Base-by-base conservation (phyloP, 129 eudicot genomes). In the Ambrosia trifida region DNA sequence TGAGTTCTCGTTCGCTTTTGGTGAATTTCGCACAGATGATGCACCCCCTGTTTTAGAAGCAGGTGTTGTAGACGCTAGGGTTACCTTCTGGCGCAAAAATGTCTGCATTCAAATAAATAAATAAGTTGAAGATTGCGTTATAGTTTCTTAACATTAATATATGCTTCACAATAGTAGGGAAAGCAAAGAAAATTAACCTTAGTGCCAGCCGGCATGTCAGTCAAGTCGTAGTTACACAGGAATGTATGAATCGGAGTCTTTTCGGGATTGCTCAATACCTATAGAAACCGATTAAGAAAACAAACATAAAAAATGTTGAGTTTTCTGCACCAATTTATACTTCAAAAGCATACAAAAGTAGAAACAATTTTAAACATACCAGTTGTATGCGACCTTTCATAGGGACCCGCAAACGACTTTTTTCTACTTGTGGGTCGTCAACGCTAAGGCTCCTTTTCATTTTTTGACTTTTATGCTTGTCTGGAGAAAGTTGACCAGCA, bases 151-250 rank as follows among this genome's bases (percentile, higher is more conserved):
- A 43, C 30, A 13, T 3, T 28, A 64, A 20, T 24, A 62, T 0
- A 77, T 20, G 8, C 41, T 58, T 58, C 41, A 58, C 5, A 30
- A 58, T 18, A 24, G 43, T 60, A 46, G 7, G 16, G 16, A 24
- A 38, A 49, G 9, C 65, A 32, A 36, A 12, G 20, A 14, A 9
- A 54, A 30, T 65, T 13, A 59, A 85, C 99, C 99, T 95, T 95
- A 62, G 99, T 95, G 74, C 99, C 99, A 67, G 89, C 91, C 68
- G 99, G 99, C 99, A 95, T 95, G 79, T 95, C 99, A 68, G 83
- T 87, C 87, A 95, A 83, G 79, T 95, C 97, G 67, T 95, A 95
- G 85, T 83, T 90, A 64, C 99, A 95, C 60, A 95, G 84, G 83
- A 87, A 90, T 16, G 99, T 90, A 62, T 95, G 99, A 75, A 95